These are phyloP conservation scores for Cyanidiococcus yangmingshanensis DNA, from an alignment of 23 red algal species.

Conservation along the genomic window DNA sequence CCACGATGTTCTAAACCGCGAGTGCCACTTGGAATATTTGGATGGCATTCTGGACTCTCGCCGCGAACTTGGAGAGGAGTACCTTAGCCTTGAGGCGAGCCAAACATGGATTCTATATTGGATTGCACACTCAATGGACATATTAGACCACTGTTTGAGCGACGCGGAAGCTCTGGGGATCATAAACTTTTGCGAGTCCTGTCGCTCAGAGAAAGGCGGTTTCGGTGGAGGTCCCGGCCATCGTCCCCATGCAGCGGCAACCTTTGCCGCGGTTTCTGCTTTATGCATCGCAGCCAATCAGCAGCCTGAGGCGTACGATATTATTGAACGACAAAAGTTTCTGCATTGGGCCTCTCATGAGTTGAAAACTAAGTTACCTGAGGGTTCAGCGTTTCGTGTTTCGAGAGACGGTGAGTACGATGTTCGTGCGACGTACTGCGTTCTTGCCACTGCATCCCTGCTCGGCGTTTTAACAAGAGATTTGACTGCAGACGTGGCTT, in stretches of 20 bases:
- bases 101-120: slow-evolving; percentile 86
- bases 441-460: slow-evolving; percentile 46
- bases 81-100: slow-evolving; percentile 41
- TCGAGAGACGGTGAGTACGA: slow-evolving; percentile 59
- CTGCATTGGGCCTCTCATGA: slow-evolving; percentile 25
- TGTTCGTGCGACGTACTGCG: slow-evolving; percentile 74
- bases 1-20: not conserved
- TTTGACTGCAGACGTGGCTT: slow-evolving; percentile 21
- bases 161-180: slow-evolving; percentile 12
- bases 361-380: slow-evolving; percentile 18
- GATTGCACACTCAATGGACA: slow-evolving; percentile 63
- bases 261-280: slow-evolving; percentile 68
- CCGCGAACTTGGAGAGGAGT: slow-evolving; percentile 2
- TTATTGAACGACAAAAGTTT: slow-evolving; percentile 38
- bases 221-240: slow-evolving; percentile 90
- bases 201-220: slow-evolving; percentile 37
- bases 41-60: slow-evolving; percentile 3
- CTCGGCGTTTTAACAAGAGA: slow-evolving; percentile 24
- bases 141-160: slow-evolving; percentile 23
- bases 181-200: not conserved
- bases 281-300: slow-evolving; percentile 41
- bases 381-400: slow-evolving; percentile 50
- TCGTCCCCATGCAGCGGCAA: slow-evolving; percentile 59
- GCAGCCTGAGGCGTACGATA: slow-evolving; percentile 29
- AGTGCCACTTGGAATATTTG: not conserved